phyloP scores from a whole-genome alignment of 306 rosid genomes.

The Glycine tomentella region DNA sequence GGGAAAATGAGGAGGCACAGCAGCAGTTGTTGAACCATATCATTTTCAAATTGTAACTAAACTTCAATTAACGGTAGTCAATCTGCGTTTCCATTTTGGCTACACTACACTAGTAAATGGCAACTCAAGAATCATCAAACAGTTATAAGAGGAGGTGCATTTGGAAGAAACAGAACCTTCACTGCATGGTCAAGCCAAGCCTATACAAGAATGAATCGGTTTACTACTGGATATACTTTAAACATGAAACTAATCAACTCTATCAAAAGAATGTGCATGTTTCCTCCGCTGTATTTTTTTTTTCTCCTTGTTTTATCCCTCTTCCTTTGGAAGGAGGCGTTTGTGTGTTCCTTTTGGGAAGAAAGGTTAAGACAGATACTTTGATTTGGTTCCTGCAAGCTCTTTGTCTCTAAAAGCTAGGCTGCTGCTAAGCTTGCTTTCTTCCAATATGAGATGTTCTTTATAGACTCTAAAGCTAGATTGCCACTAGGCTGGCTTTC shows the following conservation, averaged over 20 bases:
- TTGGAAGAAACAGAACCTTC: constrained; percentile 35
- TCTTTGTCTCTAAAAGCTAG: constrained; percentile 40
- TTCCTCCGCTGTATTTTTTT: constrained; percentile 40
- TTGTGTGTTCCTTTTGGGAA: constrained; percentile 33
- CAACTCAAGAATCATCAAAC: constrained; percentile 31
- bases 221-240: constrained; percentile 39
- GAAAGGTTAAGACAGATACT: constrained; percentile 38
- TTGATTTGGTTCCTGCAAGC: constrained; percentile 41
- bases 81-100: neutral
- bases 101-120: constrained; percentile 9
- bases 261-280: constrained; percentile 31
- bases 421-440: constrained; percentile 45
- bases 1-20: neutral
- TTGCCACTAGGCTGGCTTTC: constrained; percentile 52
- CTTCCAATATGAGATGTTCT: constrained; percentile 65
- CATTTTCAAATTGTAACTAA: constrained; percentile 8
- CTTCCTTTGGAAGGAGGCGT: constrained; percentile 36
- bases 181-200: constrained; percentile 36
- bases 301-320: constrained; percentile 27
- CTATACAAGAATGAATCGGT: constrained; percentile 55
- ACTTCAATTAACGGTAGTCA: neutral
- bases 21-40: neutral
- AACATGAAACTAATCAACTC: constrained; percentile 46
- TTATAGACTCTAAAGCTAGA: constrained; percentile 36
- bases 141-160: neutral